These are phyloP conservation scores for Apophysomyces elegans DNA, from an alignment of 371 early-diverging fungal species.

Conservation along the genomic window DNA sequence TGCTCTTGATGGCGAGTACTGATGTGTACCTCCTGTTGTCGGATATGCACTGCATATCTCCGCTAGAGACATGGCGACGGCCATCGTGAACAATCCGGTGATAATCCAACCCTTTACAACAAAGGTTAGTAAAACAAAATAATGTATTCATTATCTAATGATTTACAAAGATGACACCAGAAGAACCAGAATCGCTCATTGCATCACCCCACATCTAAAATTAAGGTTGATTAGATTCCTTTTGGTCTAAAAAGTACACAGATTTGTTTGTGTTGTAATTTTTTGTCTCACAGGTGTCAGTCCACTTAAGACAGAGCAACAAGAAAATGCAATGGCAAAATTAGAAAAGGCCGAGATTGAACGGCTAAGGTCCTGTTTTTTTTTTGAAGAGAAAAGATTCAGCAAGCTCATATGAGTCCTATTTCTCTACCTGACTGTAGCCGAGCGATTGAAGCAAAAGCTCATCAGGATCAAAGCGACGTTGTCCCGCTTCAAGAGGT, in stretches of 20 bases:
- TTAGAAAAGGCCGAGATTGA: slow-evolving; percentile 66
- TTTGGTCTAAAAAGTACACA: not conserved
- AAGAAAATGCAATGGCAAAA: slow-evolving; percentile 69
- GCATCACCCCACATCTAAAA: slow-evolving; percentile 61
- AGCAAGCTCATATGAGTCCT: not conserved
- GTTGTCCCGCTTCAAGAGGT: slow-evolving; percentile 19
- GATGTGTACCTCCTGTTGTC: slow-evolving; percentile 63
- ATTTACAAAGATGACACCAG: slow-evolving; percentile 54
- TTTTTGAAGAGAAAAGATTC: not conserved
- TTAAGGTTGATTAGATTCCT: not conserved
- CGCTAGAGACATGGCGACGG: slow-evolving; percentile 69
- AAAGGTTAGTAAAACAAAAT: not conserved
- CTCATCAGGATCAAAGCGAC: slow-evolving; percentile 31
- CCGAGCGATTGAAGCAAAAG: slow-evolving; percentile 47
- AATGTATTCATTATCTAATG: no score
- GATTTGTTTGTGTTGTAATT: not conserved
- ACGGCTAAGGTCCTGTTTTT: slow-evolving; percentile 62
- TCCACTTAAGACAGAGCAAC: slow-evolving; percentile 64
- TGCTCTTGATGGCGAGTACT: not conserved
- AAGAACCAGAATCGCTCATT: slow-evolving; percentile 65
- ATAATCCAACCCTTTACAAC: slow-evolving; percentile 66
- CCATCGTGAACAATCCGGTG: slow-evolving; percentile 57
- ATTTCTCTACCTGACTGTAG: slow-evolving; percentile 46
- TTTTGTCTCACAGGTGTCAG: slow-evolving; percentile 47
- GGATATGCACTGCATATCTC: slow-evolving; percentile 79